phyloP scores from a whole-genome alignment of 371 early-diverging fungal species.

The Neoconidiobolus thromboides region DNA sequence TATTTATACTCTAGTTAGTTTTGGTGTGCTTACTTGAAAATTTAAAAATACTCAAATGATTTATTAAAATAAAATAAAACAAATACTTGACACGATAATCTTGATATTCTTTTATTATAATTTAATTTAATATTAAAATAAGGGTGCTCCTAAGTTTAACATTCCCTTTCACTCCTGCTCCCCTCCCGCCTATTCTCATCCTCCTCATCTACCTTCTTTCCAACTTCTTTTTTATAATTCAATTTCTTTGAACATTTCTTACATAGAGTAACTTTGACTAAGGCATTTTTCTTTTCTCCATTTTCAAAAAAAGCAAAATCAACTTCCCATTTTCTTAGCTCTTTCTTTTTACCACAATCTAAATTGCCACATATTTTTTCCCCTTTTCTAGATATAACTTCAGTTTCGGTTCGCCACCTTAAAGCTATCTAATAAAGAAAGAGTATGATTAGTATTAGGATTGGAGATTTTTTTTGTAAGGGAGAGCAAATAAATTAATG shows the following conservation, averaged over 20 bases:
- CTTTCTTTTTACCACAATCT: neutral
- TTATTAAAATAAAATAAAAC: too few species aligned
- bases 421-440: conserved; percentile 33
- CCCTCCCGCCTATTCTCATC: too few species aligned
- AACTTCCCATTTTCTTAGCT: neutral
- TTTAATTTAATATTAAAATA: too few species aligned
- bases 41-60: too few species aligned
- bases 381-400: conserved; percentile 59
- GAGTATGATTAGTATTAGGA: neutral
- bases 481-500: too few species aligned
- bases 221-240: neutral
- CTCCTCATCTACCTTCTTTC: neutral
- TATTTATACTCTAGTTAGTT: too few species aligned
- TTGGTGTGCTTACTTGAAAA: too few species aligned
- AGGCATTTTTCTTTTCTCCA: neutral
- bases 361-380: neutral
- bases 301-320: conserved; percentile 6
- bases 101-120: too few species aligned
- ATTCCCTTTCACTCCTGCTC: too few species aligned
- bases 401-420: conserved; percentile 63
- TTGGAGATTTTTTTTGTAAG: too few species aligned
- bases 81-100: too few species aligned
- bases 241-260: neutral
- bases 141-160: too few species aligned
- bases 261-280: conserved; percentile 6